A percentile compares a stretch with the other conserved stretches of the same genome.
Evolutionary conservation across 2,329 filamentous ascomycete genomes (phyloP).

Genomic region (Amauroascus niger): DNA sequence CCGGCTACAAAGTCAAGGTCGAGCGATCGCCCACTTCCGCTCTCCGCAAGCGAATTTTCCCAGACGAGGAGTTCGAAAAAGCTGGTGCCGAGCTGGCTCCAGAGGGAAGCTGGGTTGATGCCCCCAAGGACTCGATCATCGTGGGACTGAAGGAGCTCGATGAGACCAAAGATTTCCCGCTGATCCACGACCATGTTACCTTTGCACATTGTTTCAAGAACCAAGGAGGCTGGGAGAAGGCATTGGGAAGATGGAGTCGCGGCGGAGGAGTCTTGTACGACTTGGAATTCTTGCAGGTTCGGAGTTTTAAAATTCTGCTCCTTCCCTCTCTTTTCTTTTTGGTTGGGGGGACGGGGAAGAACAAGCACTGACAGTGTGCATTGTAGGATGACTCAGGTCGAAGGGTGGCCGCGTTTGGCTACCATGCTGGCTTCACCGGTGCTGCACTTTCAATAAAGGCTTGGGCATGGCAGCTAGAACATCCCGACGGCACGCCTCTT

Average conservation of each 20-base stretch:
- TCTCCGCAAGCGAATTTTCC: conserved; percentile 29
- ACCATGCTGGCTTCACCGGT: conserved; percentile 63
- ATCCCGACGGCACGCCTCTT: conserved; percentile 56
- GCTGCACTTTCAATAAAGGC: conserved; percentile 64
- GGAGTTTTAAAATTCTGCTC: too few relatives aligned
- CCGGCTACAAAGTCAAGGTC: conserved; percentile 34
- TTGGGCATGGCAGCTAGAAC: conserved; percentile 72
- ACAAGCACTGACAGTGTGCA: background rate
- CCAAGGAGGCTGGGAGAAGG: conserved; percentile 21
- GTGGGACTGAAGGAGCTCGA: conserved; percentile 22
- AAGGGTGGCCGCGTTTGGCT: conserved; percentile 31
- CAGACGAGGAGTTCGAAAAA: conserved; percentile 33
- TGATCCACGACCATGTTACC: conserved; percentile 20
- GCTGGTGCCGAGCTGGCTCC: conserved; percentile 33
- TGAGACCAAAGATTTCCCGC: conserved; percentile 19
- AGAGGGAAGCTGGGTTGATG: conserved; percentile 34
- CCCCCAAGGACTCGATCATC: conserved; percentile 23
- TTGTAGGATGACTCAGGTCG: conserved; percentile 18
- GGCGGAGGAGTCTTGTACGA: conserved; percentile 21
- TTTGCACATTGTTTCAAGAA: conserved; percentile 23
- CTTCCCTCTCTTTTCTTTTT: background rate
- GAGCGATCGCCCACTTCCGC: conserved; percentile 26
- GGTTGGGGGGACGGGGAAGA: background rate
- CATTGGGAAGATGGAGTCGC: conserved; percentile 19
- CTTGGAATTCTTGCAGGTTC: conserved; percentile 21